phyloP scores from a whole-genome alignment of 441 rosid species.

The Gossypium aridum region DNA sequence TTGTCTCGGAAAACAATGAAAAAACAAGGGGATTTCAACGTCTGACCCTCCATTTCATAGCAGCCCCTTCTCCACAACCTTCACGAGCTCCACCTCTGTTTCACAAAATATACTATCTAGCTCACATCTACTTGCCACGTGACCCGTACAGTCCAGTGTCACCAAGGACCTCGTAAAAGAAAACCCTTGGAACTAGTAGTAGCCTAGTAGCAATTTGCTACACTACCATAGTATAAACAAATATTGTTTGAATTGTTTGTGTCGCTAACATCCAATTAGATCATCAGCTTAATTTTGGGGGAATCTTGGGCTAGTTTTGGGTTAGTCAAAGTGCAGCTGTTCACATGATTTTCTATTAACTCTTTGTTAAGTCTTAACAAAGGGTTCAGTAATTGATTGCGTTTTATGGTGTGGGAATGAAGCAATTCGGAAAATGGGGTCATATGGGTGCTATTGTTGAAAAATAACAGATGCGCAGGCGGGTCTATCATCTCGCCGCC shows the following conservation, averaged over 20 bases:
- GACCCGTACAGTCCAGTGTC: slow-evolving; percentile 6
- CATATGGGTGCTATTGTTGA: background rate
- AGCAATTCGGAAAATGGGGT: background rate
- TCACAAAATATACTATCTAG: background rate
- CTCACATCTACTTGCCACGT: slow-evolving; percentile 24
- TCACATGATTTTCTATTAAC: background rate
- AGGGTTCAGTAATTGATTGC: background rate
- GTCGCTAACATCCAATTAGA: background rate
- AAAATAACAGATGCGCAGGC: background rate
- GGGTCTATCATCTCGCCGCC: background rate
- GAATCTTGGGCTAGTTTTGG: background rate
- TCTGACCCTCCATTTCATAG: background rate
- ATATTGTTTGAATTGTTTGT: background rate
- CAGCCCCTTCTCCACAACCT: background rate
- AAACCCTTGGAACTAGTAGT: background rate
- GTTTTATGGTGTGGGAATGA: background rate
- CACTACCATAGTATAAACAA: background rate
- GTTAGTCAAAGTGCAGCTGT: background rate
- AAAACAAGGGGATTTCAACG: background rate
- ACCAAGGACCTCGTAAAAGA: background rate
- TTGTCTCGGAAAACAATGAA: background rate
- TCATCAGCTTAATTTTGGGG: slow-evolving; percentile 1
- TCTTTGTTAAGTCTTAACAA: background rate
- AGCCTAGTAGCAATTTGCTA: background rate
- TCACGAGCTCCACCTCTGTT: slow-evolving; percentile 8